These are phyloP conservation scores for Discostella pseudostelligera DNA, from an alignment of 108 stramenopile genomes.

Conservation along the genomic window DNA sequence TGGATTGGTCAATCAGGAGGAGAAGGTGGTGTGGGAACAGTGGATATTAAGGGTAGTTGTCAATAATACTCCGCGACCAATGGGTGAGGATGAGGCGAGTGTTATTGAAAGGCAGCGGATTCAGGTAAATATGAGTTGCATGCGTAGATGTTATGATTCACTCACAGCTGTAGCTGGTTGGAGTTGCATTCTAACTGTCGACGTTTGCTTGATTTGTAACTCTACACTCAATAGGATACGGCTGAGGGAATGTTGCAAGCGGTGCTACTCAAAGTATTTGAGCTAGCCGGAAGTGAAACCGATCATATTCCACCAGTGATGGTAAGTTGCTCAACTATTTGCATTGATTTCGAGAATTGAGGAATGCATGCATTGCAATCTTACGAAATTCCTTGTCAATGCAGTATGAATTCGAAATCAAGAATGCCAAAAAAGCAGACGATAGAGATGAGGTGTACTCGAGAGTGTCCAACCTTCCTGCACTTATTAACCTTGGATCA, in stretches of 20 bases:
- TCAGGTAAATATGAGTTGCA: constrained; percentile 66
- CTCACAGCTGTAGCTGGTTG: too few species aligned
- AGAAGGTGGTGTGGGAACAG: constrained; percentile 83
- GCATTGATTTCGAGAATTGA: background rate
- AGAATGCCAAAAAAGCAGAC: constrained; percentile 69
- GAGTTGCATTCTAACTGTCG: too few species aligned
- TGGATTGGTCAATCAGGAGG: constrained; percentile 82
- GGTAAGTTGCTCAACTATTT: constrained; percentile 8
- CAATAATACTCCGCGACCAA: constrained; percentile 84
- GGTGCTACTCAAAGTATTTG: constrained; percentile 65
- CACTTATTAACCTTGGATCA: constrained; percentile 75
- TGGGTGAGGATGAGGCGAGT: constrained; percentile 73
- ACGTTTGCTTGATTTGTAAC: background rate
- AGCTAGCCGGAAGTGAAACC: constrained; percentile 67
- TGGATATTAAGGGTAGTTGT: constrained; percentile 84
- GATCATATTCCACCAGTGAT: constrained; percentile 73
- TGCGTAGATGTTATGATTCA: too few species aligned
- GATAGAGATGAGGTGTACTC: constrained; percentile 84
- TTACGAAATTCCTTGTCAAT: constrained; percentile 36
- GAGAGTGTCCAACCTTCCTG: constrained; percentile 78
- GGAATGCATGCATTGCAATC: too few species aligned
- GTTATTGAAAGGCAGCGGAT: constrained; percentile 83
- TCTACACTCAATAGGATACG: too few species aligned
- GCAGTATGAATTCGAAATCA: constrained; percentile 81
- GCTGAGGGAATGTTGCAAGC: constrained; percentile 84